Evolutionary conservation across 768 basidiomycete species (phyloP).

Genomic region (Terana coerulea): DNA sequence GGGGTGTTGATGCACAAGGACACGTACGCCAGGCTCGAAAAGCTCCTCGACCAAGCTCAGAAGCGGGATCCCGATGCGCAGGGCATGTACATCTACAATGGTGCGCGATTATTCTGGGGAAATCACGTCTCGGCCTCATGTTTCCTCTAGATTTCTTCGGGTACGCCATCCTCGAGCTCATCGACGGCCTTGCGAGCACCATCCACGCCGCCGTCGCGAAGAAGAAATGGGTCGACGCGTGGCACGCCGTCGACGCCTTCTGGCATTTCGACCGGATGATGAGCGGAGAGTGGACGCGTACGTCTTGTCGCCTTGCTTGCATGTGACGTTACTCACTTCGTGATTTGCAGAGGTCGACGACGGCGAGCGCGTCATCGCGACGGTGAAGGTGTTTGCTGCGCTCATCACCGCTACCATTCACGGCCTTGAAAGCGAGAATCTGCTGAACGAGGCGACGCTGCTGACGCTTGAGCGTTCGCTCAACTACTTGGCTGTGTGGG

Average conservation of each 20-base stretch:
- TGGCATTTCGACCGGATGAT: background rate
- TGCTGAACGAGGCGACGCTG: background rate
- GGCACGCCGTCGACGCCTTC: too few relatives aligned
- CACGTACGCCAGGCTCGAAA: background rate
- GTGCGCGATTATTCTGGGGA: background rate
- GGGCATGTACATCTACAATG: conserved; percentile 20
- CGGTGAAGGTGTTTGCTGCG: conserved; percentile 3
- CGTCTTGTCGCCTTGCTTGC: background rate
- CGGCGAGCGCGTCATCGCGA: conserved; percentile 2
- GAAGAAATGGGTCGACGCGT: conserved; percentile 15
- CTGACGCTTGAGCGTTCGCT: background rate
- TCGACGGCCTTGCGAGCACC: conserved; percentile 11
- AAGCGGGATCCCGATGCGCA: conserved; percentile 16
- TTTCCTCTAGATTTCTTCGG: conserved; percentile 12
- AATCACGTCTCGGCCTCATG: background rate
- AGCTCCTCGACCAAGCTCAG: conserved; percentile 4
- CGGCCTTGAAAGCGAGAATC: background rate
- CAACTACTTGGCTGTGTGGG: background rate
- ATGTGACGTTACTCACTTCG: too few relatives aligned
- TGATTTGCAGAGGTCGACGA: conserved; percentile 8
- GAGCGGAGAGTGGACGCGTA: background rate
- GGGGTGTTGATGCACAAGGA: background rate
- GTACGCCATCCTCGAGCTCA: conserved; percentile 15
- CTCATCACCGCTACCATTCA: background rate
- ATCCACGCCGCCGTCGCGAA: conserved; percentile 12